phyloP scores from a whole-genome alignment of 2,329 filamentous ascomycete species.

The Ophiostoma montium region DNA sequence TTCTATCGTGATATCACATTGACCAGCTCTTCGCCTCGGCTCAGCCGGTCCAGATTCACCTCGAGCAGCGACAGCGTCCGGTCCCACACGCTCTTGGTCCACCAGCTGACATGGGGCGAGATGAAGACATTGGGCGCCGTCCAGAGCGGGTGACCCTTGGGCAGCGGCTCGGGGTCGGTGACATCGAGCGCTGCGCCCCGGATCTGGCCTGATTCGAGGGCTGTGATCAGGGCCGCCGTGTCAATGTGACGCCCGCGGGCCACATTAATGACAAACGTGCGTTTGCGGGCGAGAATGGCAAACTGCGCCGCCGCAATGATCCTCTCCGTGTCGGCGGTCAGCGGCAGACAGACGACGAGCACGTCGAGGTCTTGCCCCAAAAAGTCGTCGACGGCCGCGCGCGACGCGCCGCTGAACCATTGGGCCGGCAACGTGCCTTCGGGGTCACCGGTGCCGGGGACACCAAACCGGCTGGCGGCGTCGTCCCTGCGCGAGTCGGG shows the following conservation, averaged over 20 bases:
- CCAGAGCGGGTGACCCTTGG: constrained; percentile 45
- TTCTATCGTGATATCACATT: too few species aligned
- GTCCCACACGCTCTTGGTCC: background rate
- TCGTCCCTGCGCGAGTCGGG: constrained; percentile 42
- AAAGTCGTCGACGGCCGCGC: constrained; percentile 32
- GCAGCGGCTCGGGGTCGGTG: constrained; percentile 52
- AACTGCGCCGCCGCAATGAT: constrained; percentile 37
- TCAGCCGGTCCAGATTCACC: background rate
- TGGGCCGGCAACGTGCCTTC: constrained; percentile 25
- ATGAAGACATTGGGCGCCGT: constrained; percentile 44
- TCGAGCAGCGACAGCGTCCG: background rate
- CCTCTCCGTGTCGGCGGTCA: constrained; percentile 31
- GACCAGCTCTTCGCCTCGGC: background rate
- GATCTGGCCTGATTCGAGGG: constrained; percentile 6
- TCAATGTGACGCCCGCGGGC: constrained; percentile 41
- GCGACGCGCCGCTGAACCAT: constrained; percentile 29
- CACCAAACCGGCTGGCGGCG: constrained; percentile 37
- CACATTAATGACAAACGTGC: constrained; percentile 50
- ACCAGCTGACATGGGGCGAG: constrained; percentile 17
- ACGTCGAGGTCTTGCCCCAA: constrained; percentile 36
- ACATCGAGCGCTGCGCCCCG: constrained; percentile 52
- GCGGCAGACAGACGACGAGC: constrained; percentile 34
- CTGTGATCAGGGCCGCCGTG: constrained; percentile 33
- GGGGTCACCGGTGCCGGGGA: constrained; percentile 42
- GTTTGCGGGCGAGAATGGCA: constrained; percentile 22